Conservation (phyloP, 805 yeast species). For the Wickerhamomyces tratensis region DNA sequence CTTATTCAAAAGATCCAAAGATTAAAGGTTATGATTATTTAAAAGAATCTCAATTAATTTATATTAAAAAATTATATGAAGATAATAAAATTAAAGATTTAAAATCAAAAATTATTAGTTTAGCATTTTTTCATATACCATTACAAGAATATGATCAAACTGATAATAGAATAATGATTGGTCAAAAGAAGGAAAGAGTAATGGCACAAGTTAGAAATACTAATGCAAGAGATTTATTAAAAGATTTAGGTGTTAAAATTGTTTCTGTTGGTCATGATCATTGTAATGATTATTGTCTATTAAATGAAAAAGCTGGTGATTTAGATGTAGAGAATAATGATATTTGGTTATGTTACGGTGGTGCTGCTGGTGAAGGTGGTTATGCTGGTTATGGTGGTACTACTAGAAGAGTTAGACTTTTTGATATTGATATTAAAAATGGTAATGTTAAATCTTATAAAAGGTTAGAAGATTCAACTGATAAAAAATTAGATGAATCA, state of each 20-base stretch:
- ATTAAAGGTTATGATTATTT: slow-evolving; percentile 79
- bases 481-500: slow-evolving; percentile 31
- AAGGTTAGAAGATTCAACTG: slow-evolving; percentile 49
- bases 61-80: slow-evolving; percentile 31
- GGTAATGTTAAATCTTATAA: slow-evolving; percentile 57
- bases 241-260: slow-evolving; percentile 61
- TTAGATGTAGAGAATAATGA: slow-evolving; percentile 11
- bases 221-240: slow-evolving; percentile 50
- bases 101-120: neutral
- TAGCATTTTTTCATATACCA: slow-evolving; percentile 90
- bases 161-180: slow-evolving; percentile 36
- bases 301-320: slow-evolving; percentile 32
- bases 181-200: slow-evolving; percentile 59
- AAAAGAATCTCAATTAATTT: slow-evolving; percentile 57
- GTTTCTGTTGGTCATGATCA: slow-evolving; percentile 92
- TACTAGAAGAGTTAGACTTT: slow-evolving; percentile 68
- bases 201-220: slow-evolving; percentile 72
- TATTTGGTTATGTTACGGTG: slow-evolving; percentile 90
- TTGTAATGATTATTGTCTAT: slow-evolving; percentile 82
- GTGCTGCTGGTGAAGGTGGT: slow-evolving; percentile 91
- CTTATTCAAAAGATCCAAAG: slow-evolving; percentile 59
- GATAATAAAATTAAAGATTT: slow-evolving; percentile 50
- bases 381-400: slow-evolving; percentile 91
- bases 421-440: slow-evolving; percentile 45
- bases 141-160: slow-evolving; percentile 68